Evolutionary conservation across 2,329 filamentous ascomycete genomes (phyloP), one percentile per base, ranked within the genome.

Genomic region (Exophiala calicioides): DNA sequence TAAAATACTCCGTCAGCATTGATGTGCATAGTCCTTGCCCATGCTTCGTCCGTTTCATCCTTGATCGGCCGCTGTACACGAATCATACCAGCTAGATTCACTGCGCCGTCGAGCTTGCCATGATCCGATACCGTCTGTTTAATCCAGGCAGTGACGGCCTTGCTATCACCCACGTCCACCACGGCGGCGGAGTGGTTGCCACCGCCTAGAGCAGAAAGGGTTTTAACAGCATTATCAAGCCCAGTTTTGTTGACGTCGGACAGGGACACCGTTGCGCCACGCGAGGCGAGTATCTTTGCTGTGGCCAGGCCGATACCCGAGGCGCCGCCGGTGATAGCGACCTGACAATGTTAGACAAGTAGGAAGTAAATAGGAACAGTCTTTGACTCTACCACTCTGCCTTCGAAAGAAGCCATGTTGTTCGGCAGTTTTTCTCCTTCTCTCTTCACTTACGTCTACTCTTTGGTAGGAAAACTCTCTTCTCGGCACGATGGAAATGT

Each of bases 251-350:
- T 27, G 12, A 15, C 20, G 52, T 79, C 77, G 5, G 70, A 72
- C 2, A 79, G 61, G 4, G 74, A 74, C 3, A 79, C 53, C 4
- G 50, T 63, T 1, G 73, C 74, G 16, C 75, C 75, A 13, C 65
- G 65, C 1, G 61, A 58, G 44, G 71, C 67, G 2, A 78, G 67
- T 8, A 72, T 64, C 18, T 68, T 62, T 6, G 75, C 70, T 6
- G 73, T 73, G 12, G 68, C 70, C 8, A 74, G 66, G 12, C 75
- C 76, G 38, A 79, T 78, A 13, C 76, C 76, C 5, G 67, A 68
- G 2, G 70, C 70, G n/a, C n/a, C n/a, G 31, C 51, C 51, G 2
- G 42, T 54, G 26, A 54, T 41, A 42, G 72, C 71, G 44, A 77
- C 68, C 40, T 41, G n/a, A n/a, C n/a, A n/a, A n/a, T n/a, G n/a